Evolutionary conservation across 441 rosid genomes (phyloP), one percentile per base, ranked within the genome.

Genomic region (Pelargonium myrrhifolium): DNA sequence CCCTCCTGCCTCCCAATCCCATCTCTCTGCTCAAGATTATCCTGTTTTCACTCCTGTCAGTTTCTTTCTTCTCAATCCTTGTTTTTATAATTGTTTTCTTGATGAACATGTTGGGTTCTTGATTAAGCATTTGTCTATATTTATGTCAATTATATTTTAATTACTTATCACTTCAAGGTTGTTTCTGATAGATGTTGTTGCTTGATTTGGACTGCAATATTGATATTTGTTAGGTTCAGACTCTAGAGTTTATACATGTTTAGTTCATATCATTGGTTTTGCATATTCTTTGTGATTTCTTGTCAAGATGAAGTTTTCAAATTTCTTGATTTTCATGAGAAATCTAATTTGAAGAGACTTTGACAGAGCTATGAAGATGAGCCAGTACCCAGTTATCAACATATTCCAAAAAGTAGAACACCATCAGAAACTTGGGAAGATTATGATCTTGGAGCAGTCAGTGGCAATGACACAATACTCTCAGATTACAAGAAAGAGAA

Each of bases 21-120:
- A 75, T 61, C 78, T 83, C 82, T 83, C 95, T 71, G 95, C 96
- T 68, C 90, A 89, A 66, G 98, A 90, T 73, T 93, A 93, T 76
- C 98, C 98, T 61, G 90, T 93, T 75, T 93, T 92, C 66, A 88
- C 95, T 55, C 97, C 98, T 17, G 98, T 92, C 62, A 92, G 86
- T 79, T 64, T 12, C 18, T n/a, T n/a, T n/a, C n/a, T n/a, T n/a
- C n/a, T n/a, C n/a, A n/a, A n/a, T n/a, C n/a, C n/a, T n/a, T n/a
- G n/a, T n/a, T n/a, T n/a, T n/a, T n/a, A n/a, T n/a, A n/a, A n/a
- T n/a, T n/a, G n/a, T n/a, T n/a, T n/a, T n/a, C n/a, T n/a, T n/a
- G n/a, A n/a, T n/a, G n/a, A n/a, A n/a, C n/a, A n/a, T n/a, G n/a
- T n/a, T n/a, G n/a, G n/a, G n/a, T n/a, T n/a, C n/a, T n/a, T n/a